phyloP scores from a whole-genome alignment of 2,329 filamentous ascomycete species.

The Trichoderma sp. region DNA sequence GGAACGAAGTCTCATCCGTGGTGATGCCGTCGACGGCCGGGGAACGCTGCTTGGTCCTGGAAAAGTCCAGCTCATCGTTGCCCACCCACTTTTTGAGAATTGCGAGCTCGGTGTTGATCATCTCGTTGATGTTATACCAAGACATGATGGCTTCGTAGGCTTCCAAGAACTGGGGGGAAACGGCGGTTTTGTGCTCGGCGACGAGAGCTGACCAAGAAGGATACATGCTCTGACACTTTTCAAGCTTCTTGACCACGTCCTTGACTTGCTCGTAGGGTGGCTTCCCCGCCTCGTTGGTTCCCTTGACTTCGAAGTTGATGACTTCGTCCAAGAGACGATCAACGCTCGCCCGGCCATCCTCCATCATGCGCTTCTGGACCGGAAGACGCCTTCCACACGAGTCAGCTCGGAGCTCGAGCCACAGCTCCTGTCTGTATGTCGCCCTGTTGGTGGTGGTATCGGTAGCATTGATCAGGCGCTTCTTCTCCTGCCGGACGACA shows the following conservation, averaged over 20 bases:
- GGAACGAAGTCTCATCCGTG: conserved; percentile 84
- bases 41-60: conserved; percentile 67
- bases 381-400: conserved; percentile 79
- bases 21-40: conserved; percentile 65
- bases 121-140: conserved; percentile 95
- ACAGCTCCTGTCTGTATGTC: conserved; percentile 76
- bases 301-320: conserved; percentile 90
- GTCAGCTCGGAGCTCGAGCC: conserved; percentile 82
- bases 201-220: conserved; percentile 75
- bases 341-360: conserved; percentile 73
- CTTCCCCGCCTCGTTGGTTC: conserved; percentile 87
- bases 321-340: conserved; percentile 81
- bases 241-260: conserved; percentile 85
- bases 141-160: conserved; percentile 86
- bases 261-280: conserved; percentile 83
- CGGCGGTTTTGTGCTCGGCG: conserved; percentile 70
- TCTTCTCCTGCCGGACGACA: conserved; percentile 97
- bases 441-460: conserved; percentile 57
- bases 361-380: conserved; percentile 81
- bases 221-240: conserved; percentile 82
- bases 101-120: conserved; percentile 91
- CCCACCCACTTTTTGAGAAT: conserved; percentile 96
- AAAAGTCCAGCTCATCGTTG: conserved; percentile 91
- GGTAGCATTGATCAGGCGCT: conserved; percentile 78
- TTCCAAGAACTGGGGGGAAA: conserved; percentile 72